A percentile compares a stretch with the other conserved stretches of the same genome.
Evolutionary conservation across 352 stramenopile species (phyloP).

Genomic region (Pythium phragmiticola): DNA sequence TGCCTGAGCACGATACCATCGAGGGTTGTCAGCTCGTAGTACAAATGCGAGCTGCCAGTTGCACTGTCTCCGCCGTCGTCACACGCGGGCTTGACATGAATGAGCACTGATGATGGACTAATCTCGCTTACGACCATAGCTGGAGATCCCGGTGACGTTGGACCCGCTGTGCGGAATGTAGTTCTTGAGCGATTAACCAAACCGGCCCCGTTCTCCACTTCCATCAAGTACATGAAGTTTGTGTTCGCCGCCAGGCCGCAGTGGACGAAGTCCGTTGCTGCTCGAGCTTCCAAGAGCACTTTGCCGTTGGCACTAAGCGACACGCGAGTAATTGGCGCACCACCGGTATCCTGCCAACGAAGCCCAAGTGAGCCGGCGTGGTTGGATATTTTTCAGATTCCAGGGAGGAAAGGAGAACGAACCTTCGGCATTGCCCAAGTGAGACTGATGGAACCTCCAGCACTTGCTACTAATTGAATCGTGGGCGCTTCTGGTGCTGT

Average conservation of each 20-base stretch:
- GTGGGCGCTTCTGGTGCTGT: conserved; percentile 29
- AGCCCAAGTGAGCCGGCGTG: not conserved
- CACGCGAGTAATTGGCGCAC: conserved; percentile 33
- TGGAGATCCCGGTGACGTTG: conserved; percentile 17
- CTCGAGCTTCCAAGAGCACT: conserved; percentile 27
- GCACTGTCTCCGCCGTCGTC: conserved; percentile 32
- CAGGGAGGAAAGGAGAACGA: not conserved
- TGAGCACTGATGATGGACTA: conserved; percentile 10
- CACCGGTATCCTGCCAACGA: conserved; percentile 39
- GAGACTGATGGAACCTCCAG: conserved; percentile 38
- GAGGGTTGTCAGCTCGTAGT: conserved; percentile 23
- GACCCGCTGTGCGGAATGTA: conserved; percentile 30
- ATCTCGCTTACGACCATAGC: conserved; percentile 17
- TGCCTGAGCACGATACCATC: conserved; percentile 1
- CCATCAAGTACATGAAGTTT: conserved; percentile 41
- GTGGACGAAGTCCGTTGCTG: conserved; percentile 32
- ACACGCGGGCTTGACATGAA: conserved; percentile 31
- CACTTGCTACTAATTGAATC: conserved; percentile 22
- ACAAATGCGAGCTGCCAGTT: conserved; percentile 6
- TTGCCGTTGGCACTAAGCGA: conserved; percentile 35
- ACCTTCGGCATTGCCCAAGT: conserved; percentile 39
- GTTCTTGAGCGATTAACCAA: conserved; percentile 23
- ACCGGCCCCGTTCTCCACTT: conserved; percentile 45
- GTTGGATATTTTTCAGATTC: not conserved
- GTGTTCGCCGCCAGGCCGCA: conserved; percentile 30